Evolutionary conservation across 1,284 basidiomycete species (phyloP).

Genomic region (Cutaneotrichosporon sp.): DNA sequence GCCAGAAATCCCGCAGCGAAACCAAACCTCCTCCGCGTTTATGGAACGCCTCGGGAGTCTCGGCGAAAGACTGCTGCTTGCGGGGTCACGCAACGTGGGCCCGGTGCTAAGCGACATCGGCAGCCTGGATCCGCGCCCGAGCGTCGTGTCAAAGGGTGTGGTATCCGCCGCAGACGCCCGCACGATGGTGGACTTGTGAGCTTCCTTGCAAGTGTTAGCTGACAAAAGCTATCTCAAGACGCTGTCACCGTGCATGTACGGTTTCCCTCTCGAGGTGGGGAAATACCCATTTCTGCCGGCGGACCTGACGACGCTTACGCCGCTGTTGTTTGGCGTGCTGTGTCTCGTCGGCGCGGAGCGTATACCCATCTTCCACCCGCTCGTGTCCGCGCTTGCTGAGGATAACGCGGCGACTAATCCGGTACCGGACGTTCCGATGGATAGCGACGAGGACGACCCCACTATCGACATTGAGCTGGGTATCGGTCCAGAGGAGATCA

Average conservation of each 20-base stretch:
- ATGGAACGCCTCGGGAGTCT: too few species aligned
- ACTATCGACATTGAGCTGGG: constrained; percentile 4
- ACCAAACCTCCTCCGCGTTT: too few species aligned
- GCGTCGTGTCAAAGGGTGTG: not conserved
- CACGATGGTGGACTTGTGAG: not conserved
- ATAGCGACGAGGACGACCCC: not conserved
- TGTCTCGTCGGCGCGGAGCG: not conserved
- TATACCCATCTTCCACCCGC: not conserved
- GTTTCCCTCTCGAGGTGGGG: not conserved
- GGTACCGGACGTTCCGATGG: not conserved
- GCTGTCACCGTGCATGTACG: not conserved
- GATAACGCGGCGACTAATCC: not conserved
- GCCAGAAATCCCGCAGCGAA: too few species aligned
- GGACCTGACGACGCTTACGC: not conserved
- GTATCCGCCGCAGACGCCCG: not conserved
- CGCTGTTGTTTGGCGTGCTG: not conserved
- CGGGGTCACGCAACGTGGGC: too few species aligned
- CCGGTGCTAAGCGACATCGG: not conserved
- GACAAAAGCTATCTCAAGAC: not conserved
- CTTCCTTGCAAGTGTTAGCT: too few species aligned
- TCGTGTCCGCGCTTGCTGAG: not conserved
- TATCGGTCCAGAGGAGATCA: not conserved
- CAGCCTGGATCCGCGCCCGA: not conserved
- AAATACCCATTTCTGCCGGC: not conserved
- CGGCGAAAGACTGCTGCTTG: not conserved